Evolutionary conservation across 768 basidiomycete species (phyloP).

Genomic region (Trametes elegans): DNA sequence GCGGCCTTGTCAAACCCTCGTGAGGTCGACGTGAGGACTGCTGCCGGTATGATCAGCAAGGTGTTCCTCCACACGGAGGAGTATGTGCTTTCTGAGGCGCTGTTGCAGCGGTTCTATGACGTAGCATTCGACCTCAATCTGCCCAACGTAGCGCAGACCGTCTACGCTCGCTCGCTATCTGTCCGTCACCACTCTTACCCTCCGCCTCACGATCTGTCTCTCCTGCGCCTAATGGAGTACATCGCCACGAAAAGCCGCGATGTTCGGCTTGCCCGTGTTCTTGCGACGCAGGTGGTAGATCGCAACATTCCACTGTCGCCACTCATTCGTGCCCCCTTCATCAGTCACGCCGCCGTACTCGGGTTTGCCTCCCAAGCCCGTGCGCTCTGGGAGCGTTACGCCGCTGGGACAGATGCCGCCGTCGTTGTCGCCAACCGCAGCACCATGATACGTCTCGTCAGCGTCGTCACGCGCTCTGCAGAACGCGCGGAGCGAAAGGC

Average conservation of each 20-base stretch:
- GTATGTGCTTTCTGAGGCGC: conserved; percentile 35
- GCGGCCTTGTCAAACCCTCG: background rate
- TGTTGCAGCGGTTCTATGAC: conserved; percentile 37
- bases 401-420: conserved; percentile 38
- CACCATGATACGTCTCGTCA: conserved; percentile 50
- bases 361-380: conserved; percentile 51
- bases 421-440: conserved; percentile 44
- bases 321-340: conserved; percentile 47
- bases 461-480: conserved; percentile 36
- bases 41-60: background rate
- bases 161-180: conserved; percentile 49
- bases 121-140: conserved; percentile 14
- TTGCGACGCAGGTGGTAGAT: conserved; percentile 50
- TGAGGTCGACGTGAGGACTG: background rate
- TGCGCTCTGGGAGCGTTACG: conserved; percentile 56
- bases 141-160: conserved; percentile 36
- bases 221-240: conserved; percentile 54
- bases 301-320: conserved; percentile 40
- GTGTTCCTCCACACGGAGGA: conserved; percentile 25
- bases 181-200: conserved; percentile 30
- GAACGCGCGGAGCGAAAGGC: conserved; percentile 12
- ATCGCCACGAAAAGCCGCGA: conserved; percentile 38
- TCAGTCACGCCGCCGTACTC: conserved; percentile 42
- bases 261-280: conserved; percentile 44
- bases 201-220: conserved; percentile 43